phyloP scores from a whole-genome alignment of 495 filamentous ascomycete species.

The Articulospora tetracladia region DNA sequence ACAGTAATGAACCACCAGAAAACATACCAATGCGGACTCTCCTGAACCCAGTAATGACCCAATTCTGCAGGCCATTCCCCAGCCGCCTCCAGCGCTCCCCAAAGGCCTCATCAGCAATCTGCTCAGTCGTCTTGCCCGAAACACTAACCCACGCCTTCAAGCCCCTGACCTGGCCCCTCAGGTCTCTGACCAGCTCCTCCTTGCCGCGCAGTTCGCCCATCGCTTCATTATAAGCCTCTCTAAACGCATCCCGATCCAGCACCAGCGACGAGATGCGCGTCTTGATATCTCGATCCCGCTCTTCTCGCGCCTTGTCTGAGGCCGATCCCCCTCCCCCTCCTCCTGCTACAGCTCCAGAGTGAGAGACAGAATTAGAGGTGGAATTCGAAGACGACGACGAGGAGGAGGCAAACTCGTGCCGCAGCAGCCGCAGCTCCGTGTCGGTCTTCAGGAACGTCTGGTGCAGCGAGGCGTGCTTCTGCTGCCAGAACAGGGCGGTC shows the following conservation, averaged over 20 bases:
- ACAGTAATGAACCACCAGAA: neutral
- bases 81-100: constrained; percentile 41
- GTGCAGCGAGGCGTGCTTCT: constrained; percentile 38
- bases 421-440: constrained; percentile 38
- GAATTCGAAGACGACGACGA: neutral
- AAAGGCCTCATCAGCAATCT: constrained; percentile 52
- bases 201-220: constrained; percentile 32
- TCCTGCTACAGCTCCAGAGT: neutral
- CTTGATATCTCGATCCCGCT: constrained; percentile 28
- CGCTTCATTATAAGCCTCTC: constrained; percentile 36
- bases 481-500: constrained; percentile 43
- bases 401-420: constrained; percentile 32
- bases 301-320: constrained; percentile 14
- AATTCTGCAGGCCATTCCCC: constrained; percentile 54
- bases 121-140: constrained; percentile 39
- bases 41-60: constrained; percentile 52
- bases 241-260: constrained; percentile 39
- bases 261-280: constrained; percentile 22
- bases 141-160: constrained; percentile 54
- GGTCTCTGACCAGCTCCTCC: constrained; percentile 38
- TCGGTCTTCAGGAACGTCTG: constrained; percentile 37
- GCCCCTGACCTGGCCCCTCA: constrained; percentile 44
- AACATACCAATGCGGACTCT: constrained; percentile 45
- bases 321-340: neutral
- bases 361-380: neutral